Conservation (phyloP, 2,329 filamentous ascomycete genomes). For the Anisogramma anomala region DNA sequence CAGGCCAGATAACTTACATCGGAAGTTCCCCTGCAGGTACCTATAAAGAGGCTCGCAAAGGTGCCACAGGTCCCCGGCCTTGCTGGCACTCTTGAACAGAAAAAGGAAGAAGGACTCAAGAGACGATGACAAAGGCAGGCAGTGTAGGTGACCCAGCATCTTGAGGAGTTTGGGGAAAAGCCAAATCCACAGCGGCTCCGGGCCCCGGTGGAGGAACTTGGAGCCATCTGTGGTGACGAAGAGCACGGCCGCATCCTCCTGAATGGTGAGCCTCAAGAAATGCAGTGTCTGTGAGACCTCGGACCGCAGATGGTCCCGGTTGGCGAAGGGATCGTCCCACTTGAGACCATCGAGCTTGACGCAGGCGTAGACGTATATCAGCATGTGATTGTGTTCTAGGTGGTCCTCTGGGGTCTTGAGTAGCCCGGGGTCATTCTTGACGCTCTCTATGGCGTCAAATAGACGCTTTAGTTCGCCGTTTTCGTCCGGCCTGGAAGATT, state of each 20-base stretch:
- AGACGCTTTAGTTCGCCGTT: constrained; percentile 66
- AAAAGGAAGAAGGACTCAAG: constrained; percentile 44
- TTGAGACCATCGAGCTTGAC: constrained; percentile 62
- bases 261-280: constrained; percentile 63
- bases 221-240: constrained; percentile 30
- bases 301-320: constrained; percentile 39
- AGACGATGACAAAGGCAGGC: constrained; percentile 34
- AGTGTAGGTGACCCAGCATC: constrained; percentile 42
- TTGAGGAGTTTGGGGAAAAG: constrained; percentile 46
- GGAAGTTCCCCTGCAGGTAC: constrained; percentile 39
- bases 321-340: constrained; percentile 57
- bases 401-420: constrained; percentile 55
- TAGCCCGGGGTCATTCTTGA: constrained; percentile 38
- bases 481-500: constrained; percentile 51
- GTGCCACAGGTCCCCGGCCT: constrained; percentile 37
- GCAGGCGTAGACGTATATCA: constrained; percentile 73
- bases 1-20: constrained; percentile 27
- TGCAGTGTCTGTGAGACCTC: constrained; percentile 63
- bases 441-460: constrained; percentile 41
- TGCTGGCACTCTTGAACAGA: constrained; percentile 33
- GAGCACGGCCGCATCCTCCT: constrained; percentile 62
- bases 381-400: constrained; percentile 66
- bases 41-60: constrained; percentile 31
- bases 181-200: constrained; percentile 55
- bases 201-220: constrained; percentile 39